A percentile compares a stretch with the other conserved stretches of the same genome.
Evolutionary conservation across 345 rosid genomes (phyloP).

Genomic region (Citrus glauca): DNA sequence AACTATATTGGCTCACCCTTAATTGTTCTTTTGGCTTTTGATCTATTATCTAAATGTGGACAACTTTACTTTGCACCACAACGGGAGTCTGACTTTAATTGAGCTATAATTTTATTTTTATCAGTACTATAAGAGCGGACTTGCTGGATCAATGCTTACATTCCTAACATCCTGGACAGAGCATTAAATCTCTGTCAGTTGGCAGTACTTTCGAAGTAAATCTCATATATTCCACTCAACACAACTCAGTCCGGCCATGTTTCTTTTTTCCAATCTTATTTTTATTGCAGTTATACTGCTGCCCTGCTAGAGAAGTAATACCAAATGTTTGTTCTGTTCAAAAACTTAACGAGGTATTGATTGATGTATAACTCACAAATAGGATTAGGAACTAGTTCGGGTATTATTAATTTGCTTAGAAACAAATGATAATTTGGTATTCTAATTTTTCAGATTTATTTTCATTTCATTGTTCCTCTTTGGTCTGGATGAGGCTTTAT

Average conservation of each 20-base stretch:
- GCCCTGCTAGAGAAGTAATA: neutral
- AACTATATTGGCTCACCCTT: neutral
- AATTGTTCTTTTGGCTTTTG: neutral
- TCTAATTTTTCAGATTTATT: no score
- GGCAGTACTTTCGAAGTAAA: neutral
- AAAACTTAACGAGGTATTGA: neutral
- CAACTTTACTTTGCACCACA: neutral
- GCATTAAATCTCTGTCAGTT: neutral
- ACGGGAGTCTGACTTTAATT: neutral
- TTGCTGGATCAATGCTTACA: neutral
- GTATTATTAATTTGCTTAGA: no score
- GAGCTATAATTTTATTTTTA: no score
- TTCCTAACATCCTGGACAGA: neutral
- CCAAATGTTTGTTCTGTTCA: neutral
- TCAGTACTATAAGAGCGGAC: neutral
- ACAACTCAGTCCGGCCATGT: neutral
- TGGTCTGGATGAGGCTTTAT: no score
- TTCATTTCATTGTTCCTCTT: no score
- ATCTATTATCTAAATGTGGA: neutral
- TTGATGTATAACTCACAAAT: neutral
- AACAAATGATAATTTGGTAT: no score
- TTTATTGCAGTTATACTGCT: neutral
- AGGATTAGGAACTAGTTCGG: no score
- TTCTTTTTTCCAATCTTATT: neutral
- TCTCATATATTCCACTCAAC: neutral